These are phyloP conservation scores for Amyloporia xantha DNA, from an alignment of 768 basidiomycete genomes.

Conservation along the genomic window DNA sequence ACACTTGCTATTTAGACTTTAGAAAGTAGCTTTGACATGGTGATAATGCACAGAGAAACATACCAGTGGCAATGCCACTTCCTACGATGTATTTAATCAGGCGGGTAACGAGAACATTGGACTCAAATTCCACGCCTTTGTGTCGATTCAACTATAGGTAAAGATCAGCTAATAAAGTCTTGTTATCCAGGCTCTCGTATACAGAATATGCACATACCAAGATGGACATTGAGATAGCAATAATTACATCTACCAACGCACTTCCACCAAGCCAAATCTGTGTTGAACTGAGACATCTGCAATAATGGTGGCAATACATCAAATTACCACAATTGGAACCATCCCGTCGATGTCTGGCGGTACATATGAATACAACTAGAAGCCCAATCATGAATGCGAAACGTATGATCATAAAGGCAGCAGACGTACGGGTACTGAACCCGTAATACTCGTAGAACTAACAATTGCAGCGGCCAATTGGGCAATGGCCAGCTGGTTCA, in stretches of 20 bases:
- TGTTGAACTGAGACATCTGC: not conserved
- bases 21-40: not conserved
- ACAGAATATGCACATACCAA: not conserved
- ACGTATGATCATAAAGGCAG: not conserved
- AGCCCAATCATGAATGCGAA: not conserved
- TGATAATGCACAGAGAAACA: not conserved
- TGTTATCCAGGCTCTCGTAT: not conserved
- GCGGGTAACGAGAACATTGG: not conserved
- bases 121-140: not conserved
- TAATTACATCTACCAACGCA: not conserved
- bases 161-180: not conserved
- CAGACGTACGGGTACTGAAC: not conserved
- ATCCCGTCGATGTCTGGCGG: not conserved
- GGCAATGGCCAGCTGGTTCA: not conserved
- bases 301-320: not conserved
- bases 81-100: not conserved
- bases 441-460: not conserved
- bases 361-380: not conserved
- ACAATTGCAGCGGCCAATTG: not conserved
- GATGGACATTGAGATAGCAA: not conserved
- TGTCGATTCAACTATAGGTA: not conserved
- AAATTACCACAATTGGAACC: not conserved
- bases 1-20: not conserved
- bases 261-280: not conserved
- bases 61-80: not conserved